Evolutionary conservation across 2,329 filamentous ascomycete species (phyloP), one percentile per base, ranked within the genome.

Genomic region (Phaeomoniella chlamydospora): DNA sequence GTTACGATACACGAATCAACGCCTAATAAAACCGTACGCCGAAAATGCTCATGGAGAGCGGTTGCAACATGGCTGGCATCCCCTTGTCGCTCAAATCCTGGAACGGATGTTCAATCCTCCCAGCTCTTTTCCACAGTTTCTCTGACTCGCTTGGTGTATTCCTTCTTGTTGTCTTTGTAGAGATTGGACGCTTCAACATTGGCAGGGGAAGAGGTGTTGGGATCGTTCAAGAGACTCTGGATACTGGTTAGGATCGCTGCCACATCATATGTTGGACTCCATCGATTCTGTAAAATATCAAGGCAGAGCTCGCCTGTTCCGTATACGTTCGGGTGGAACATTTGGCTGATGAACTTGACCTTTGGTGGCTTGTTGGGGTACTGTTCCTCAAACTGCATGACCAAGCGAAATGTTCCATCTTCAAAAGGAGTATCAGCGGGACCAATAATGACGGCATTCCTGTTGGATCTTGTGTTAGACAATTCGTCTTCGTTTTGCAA

Each of bases 101-200:
- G n/a, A n/a, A n/a, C n/a, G n/a, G n/a, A 11, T 19, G 12, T 29
- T 52, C 56, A 93, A 52, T 94, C 88, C 44, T 96, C 90, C 90
- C 90, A 98, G 65, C 88, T 96, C 74, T 94, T 96, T 68, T 98
- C 90, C 12, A 98, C 90, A 0, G 88, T 94, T 65, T 96, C 90
- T 33, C 86, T 71, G 31, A 98, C 90, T 13, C 87, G 71, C 67
- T 98, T 98, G 16, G 80, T 83, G 54, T 98, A 98, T 54, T 98
- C 90, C 57, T 87, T 86, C 43, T 87, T 74, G 59, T 96, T 96
- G 54, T 98, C 90, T 58, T 96, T 96, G 70, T 96, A 98, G 5
- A 96, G 68, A 55, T 96, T 98, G 37, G 86, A 94, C 1, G 90
- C 90, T 62, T 98, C 90, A 49, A 96, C 90, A 51, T 98, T 98